Base-by-base conservation (phyloP, 2,329 filamentous ascomycete genomes). In the Paracorniculantispora psalliotae region DNA sequence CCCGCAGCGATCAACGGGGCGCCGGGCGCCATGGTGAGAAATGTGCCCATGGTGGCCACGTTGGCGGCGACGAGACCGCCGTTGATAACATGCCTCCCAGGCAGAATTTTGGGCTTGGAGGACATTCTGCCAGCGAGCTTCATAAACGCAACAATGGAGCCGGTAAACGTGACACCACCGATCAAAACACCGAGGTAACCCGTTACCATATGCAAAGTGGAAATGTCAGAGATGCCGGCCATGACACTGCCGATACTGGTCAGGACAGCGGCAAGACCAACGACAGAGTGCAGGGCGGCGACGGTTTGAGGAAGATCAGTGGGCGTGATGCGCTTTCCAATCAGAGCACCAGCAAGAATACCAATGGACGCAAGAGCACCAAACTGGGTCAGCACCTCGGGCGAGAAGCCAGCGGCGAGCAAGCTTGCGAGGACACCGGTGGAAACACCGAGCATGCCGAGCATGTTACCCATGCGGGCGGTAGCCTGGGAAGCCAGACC, bases 251-350 rank as follows among this genome's bases (percentile, higher is more conserved):
- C 92, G 62, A 94, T 90, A 66, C 90, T 94, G 1, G 92, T 96
- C 66, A 96, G 72, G 0, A 96, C 91, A 10, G 92, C 92, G 12
- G 91, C 91, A 1, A 96, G 80, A 71, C 92, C 92, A 33, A 96
- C 92, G 8, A 96, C 91, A 0, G 91, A 96, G 73, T 96, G 92
- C 30, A 96, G 78, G 0, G 91, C 91, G 21, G 91, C 92, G 2
- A 96, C 91, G 0, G 91, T 96, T 71, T 96, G 91, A 0, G 92
- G 92, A 2, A 96, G 82, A 57, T 91, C 90, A 0, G 91, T 96
- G 0, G 92, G 90, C 0, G 91, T 96, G 64, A 96, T 96, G 13
- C 91, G 84, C 66, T 91, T 88, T 46, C 91, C 92, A 63, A 96
- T 93, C 25, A 92, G 69, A 52, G 90, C 81, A 79, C 81, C 86